A percentile compares a stretch with the other conserved stretches of the same genome.
phyloP scores from a whole-genome alignment of 345 rosid genomes.

The Diplotaxis tenuifolia region DNA sequence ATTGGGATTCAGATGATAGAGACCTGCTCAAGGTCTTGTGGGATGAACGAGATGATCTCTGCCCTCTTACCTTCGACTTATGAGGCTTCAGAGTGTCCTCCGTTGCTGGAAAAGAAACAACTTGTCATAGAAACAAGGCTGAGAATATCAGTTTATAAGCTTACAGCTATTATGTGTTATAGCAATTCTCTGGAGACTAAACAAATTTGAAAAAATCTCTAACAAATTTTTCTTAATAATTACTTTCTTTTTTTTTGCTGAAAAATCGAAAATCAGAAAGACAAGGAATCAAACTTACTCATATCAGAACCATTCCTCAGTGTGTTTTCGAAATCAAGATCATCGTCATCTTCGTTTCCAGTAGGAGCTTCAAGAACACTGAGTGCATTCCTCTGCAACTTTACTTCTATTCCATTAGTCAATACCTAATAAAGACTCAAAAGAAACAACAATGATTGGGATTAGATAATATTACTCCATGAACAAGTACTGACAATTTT shows the following conservation, averaged over 20 bases:
- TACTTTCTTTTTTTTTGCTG: neutral
- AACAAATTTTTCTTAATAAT: neutral
- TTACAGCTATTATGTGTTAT: neutral
- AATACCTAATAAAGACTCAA: conserved; percentile 54
- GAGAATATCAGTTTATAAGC: neutral
- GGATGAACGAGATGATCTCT: conserved; percentile 59
- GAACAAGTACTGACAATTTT: conserved; percentile 16
- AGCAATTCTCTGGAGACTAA: neutral
- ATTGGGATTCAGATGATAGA: conserved; percentile 62
- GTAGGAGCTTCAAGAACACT: conserved; percentile 94
- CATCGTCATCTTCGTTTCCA: conserved; percentile 93
- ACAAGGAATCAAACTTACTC: conserved; percentile 49
- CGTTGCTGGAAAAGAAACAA: conserved; percentile 38
- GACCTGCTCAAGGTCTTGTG: conserved; percentile 66
- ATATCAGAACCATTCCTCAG: conserved; percentile 66
- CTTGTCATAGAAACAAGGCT: conserved; percentile 34
- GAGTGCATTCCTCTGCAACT: conserved; percentile 96
- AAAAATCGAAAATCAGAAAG: neutral
- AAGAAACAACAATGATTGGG: conserved; percentile 1
- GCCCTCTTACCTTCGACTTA: conserved; percentile 51
- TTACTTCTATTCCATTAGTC: conserved; percentile 96
- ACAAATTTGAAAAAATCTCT: neutral
- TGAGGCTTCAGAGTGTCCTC: conserved; percentile 65
- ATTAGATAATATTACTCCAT: conserved; percentile 11
- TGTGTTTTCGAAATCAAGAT: conserved; percentile 62